phyloP scores from a whole-genome alignment of 805 yeast species.

The Jamesozyma piceae region DNA sequence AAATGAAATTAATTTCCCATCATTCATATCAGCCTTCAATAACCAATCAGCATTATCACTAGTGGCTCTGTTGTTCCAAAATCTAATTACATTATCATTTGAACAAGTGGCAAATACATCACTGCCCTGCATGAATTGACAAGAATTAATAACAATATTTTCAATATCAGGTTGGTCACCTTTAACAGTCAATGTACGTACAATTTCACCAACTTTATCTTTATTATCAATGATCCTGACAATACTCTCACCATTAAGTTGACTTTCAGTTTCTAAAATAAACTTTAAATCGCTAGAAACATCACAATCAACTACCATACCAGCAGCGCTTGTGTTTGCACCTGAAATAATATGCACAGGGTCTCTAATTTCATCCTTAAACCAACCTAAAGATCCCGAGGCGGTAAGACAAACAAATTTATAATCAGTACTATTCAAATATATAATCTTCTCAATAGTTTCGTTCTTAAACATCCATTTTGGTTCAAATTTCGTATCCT shows the following conservation, averaged over 20 bases:
- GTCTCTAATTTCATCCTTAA: constrained; percentile 17
- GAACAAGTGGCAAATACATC: constrained; percentile 19
- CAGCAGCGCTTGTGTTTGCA: background rate
- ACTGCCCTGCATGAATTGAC: background rate
- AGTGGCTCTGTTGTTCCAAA: constrained; percentile 21
- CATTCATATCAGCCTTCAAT: constrained; percentile 12
- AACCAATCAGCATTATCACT: constrained; percentile 14
- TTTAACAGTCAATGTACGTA: constrained; percentile 13
- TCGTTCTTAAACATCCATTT: constrained; percentile 26
- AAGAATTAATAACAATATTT: background rate
- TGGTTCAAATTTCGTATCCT: constrained; percentile 12
- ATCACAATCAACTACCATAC: constrained; percentile 15
- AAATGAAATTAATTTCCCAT: constrained; percentile 17
- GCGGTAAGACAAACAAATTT: constrained; percentile 24
- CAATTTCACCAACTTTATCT: constrained; percentile 16
- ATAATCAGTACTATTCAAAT: constrained; percentile 20
- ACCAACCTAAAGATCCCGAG: constrained; percentile 29
- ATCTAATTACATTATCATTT: constrained; percentile 20
- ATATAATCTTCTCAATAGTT: constrained; percentile 16
- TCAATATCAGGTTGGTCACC: background rate
- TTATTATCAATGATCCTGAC: constrained; percentile 21
- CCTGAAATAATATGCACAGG: constrained; percentile 10
- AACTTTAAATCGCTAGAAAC: constrained; percentile 15
- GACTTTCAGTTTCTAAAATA: constrained; percentile 16
- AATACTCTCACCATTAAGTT: constrained; percentile 5